Conservation (phyloP, 2,329 filamentous ascomycete species). For the Coniochaeta sp. region DNA sequence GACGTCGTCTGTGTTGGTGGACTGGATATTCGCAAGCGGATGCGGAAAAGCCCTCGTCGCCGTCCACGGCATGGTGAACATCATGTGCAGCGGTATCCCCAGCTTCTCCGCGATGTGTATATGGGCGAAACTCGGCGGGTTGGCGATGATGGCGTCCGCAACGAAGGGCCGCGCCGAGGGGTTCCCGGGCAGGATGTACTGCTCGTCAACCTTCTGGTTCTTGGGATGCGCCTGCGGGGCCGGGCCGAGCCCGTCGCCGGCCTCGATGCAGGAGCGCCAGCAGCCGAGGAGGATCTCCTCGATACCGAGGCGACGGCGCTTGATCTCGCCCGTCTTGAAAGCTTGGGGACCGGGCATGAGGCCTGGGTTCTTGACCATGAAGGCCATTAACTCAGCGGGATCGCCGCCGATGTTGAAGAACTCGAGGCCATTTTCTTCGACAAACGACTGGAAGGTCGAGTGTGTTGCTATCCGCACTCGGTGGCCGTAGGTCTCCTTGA, state of each 20-base stretch:
- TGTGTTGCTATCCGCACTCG: conserved; percentile 70
- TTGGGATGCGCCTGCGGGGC: conserved; percentile 36
- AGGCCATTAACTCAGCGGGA: conserved; percentile 71
- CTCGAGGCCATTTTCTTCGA: conserved; percentile 63
- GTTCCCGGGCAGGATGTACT: conserved; percentile 32
- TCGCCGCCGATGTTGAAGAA: conserved; percentile 74
- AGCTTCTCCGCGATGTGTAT: conserved; percentile 69
- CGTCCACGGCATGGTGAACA: conserved; percentile 97
- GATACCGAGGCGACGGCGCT: conserved; percentile 65
- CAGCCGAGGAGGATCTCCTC: conserved; percentile 75
- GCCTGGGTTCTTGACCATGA: conserved; percentile 86
- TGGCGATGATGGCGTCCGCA: conserved; percentile 74
- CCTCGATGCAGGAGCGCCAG: conserved; percentile 79
- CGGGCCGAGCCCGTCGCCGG: conserved; percentile 56
- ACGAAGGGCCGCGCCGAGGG: conserved; percentile 58
- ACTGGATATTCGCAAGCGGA: conserved; percentile 74
- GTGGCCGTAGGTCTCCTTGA: conserved; percentile 60
- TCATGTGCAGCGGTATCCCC: conserved; percentile 70
- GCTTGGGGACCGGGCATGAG: conserved; percentile 77
- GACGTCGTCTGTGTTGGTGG: conserved; percentile 66
- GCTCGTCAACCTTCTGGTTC: conserved; percentile 44
- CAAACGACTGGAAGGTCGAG: conserved; percentile 57
- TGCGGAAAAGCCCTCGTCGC: conserved; percentile 81
- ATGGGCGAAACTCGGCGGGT: conserved; percentile 71
- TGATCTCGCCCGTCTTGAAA: conserved; percentile 68